A percentile compares a stretch with the other conserved stretches of the same genome.
Conservation (phyloP, 345 rosid genomes). For the Mallotus nudiflorus region DNA sequence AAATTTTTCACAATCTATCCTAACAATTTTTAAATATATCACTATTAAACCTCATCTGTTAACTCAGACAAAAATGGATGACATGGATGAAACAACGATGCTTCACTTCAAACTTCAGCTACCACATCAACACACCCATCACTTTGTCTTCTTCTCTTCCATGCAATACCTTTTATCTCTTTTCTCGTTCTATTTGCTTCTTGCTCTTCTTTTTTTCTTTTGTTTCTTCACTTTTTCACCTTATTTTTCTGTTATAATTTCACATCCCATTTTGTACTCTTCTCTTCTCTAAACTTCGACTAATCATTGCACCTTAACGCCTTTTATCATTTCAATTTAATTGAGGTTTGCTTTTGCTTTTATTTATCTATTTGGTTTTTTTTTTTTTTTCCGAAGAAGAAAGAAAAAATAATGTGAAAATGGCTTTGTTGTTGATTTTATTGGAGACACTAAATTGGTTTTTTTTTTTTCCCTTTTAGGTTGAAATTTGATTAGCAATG, state of each 20-base stretch:
- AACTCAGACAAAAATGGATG: no score
- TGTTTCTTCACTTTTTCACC: no score
- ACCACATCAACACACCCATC: no score
- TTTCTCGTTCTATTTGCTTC: not conserved
- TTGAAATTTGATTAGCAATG: not conserved
- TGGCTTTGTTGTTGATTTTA: slow-evolving; percentile 56
- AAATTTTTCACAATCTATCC: no score
- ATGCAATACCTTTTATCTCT: not conserved
- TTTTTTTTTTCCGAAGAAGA: not conserved
- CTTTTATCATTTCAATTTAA: slow-evolving; percentile 33
- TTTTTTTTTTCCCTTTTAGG: not conserved
- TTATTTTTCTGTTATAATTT: no score
- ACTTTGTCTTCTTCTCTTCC: not conserved
- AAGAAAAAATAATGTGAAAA: no score
- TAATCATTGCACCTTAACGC: slow-evolving; percentile 40
- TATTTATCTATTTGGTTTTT: slow-evolving; percentile 11
- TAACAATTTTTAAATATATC: no score
- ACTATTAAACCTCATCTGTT: no score
- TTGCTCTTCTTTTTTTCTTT: not conserved
- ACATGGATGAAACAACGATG: no score
- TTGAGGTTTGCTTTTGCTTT: slow-evolving; percentile 46
- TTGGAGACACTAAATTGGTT: slow-evolving; percentile 44
- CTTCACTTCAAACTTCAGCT: no score
- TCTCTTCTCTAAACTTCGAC: slow-evolving; percentile 31
- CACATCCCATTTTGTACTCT: no score